Percentiles rank a stretch among this genome's conserved stretches.
Conservation (phyloP, 345 rosid genomes). For the Eucalyptus dawsonii region DNA sequence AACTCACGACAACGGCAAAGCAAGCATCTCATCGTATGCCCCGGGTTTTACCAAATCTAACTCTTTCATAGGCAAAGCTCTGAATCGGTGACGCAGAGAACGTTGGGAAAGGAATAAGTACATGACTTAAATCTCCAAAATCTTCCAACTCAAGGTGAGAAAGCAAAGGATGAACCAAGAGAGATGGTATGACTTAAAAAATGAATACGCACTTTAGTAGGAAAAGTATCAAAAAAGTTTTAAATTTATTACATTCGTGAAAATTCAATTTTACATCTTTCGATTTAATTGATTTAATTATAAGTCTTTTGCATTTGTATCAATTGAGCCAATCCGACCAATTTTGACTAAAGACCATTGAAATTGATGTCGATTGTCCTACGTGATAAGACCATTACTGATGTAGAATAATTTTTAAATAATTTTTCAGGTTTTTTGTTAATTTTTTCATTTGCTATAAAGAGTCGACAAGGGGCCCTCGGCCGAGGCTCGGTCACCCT, state of each 20-base stretch:
- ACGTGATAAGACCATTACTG: fast-evolving
- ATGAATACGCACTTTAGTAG: background rate
- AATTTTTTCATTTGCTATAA: no score
- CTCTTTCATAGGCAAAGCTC: background rate
- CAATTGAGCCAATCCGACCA: no score
- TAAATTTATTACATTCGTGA: background rate
- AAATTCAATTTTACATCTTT: no score
- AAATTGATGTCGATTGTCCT: no score
- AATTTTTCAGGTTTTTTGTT: no score
- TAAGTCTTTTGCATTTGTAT: no score
- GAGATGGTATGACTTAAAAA: background rate
- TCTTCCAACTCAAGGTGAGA: background rate
- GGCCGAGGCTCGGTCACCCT: fast-evolving
- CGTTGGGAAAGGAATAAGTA: background rate
- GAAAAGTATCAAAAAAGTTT: fast-evolving
- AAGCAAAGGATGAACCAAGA: background rate
- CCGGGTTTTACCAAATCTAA: background rate
- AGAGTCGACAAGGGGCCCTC: fast-evolving
- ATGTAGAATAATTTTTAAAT: no score
- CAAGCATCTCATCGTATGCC: background rate
- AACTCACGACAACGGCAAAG: background rate
- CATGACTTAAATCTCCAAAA: background rate
- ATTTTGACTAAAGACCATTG: background rate
- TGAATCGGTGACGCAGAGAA: background rate
- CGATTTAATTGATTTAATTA: no score